Evolutionary conservation across 208 protist species (phyloP).

Genomic region (Plasmodiophora brassicae): DNA sequence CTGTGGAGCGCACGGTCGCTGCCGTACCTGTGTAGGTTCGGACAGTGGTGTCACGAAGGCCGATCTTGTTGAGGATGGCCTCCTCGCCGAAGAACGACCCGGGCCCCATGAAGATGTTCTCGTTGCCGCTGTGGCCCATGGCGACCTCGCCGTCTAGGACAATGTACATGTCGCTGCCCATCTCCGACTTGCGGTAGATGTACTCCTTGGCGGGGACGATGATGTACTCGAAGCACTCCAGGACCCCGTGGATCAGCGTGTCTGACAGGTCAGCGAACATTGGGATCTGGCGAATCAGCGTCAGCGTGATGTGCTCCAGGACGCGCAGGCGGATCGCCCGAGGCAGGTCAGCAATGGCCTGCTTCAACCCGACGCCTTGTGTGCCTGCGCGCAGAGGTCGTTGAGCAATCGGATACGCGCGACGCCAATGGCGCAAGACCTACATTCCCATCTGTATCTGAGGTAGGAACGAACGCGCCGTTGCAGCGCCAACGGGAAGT

Average conservation of each 20-base stretch:
- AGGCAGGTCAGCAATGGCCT: background rate
- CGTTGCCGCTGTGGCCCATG: background rate
- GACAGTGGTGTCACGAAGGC: slow-evolving; percentile 1
- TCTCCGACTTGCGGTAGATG: slow-evolving; percentile 7
- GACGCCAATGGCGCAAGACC: background rate
- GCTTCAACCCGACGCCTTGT: background rate
- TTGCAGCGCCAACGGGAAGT: background rate
- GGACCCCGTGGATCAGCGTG: background rate
- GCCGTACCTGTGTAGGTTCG: background rate
- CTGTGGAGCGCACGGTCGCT: too few species aligned
- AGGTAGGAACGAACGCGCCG: slow-evolving; percentile 2
- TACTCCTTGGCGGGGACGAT: background rate
- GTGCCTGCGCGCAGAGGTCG: background rate
- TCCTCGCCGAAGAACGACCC: slow-evolving; percentile 14
- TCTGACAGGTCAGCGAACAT: slow-evolving; percentile 18
- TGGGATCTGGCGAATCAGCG: background rate
- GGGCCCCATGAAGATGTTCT: background rate
- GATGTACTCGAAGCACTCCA: slow-evolving; percentile 29
- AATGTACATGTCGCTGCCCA: slow-evolving; percentile 32
- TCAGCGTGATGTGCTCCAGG: background rate
- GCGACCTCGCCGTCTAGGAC: background rate
- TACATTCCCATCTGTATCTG: slow-evolving; percentile 3
- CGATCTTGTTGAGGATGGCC: slow-evolving; percentile 19
- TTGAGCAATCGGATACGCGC: background rate
- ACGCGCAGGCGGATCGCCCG: background rate